phyloP scores from a whole-genome alignment of 345 rosid genomes.

The Raphanus raphanistrum region DNA sequence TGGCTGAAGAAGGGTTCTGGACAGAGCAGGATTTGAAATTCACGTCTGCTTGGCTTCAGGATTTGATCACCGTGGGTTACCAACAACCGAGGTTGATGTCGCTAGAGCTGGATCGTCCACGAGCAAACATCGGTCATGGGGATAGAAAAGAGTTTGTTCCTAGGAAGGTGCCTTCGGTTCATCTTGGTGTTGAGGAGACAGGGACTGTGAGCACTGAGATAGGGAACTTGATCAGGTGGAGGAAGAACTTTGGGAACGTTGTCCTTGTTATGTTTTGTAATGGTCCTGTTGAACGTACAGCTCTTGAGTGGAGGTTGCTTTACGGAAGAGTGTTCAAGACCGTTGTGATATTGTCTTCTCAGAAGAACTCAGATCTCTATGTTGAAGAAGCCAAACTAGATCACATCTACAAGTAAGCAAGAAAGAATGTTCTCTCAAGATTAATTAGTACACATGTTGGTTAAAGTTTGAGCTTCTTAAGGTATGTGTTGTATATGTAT shows the following conservation, averaged over 20 bases:
- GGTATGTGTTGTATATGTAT: slow-evolving; percentile 22
- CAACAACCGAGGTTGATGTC: slow-evolving; percentile 98
- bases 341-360: slow-evolving; percentile 75
- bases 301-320: slow-evolving; percentile 95
- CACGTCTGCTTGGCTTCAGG: slow-evolving; percentile 98
- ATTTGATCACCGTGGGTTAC: slow-evolving; percentile 88
- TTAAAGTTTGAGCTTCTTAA: slow-evolving; percentile 20
- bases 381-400: slow-evolving; percentile 76
- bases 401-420: slow-evolving; percentile 75
- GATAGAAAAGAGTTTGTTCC: slow-evolving; percentile 90
- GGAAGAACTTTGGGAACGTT: slow-evolving; percentile 89
- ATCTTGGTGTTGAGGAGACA: slow-evolving; percentile 93
- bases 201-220: slow-evolving; percentile 91
- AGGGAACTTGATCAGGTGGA: slow-evolving; percentile 90
- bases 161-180: slow-evolving; percentile 82
- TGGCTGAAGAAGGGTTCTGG: slow-evolving; percentile 99
- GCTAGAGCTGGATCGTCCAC: slow-evolving; percentile 77
- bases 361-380: slow-evolving; percentile 74
- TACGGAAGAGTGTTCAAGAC: slow-evolving; percentile 95
- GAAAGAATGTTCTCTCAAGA: not conserved
- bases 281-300: slow-evolving; percentile 92
- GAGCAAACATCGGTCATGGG: slow-evolving; percentile 84
- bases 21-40: slow-evolving; percentile 80
- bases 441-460: not conserved
- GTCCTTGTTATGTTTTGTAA: slow-evolving; percentile 95